Base-by-base conservation (phyloP, 148 eudicot species). In the Agrostemma githago region DNA sequence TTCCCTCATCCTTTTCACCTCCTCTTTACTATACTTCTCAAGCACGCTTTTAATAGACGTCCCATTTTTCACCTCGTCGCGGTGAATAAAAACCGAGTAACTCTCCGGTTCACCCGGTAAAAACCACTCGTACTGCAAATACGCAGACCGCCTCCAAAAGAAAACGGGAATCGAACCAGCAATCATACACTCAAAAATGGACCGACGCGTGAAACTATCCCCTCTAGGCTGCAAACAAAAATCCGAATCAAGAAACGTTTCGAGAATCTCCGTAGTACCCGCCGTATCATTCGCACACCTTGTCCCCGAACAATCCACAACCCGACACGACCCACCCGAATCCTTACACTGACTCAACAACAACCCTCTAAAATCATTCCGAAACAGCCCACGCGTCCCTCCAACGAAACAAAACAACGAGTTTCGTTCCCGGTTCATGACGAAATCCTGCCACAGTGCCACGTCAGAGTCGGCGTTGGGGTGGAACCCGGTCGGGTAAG, bases 81-180 rank as follows among this genome's bases (percentile, higher is more conserved):
- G 88, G 83, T 94, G 87, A 10, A 94, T 85, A 60, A 89, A 94
- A 61, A 91, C 98, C 83, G 98, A 94, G 83, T 94, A 94, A 64
- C 98, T 94, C 72, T 53, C 82, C 70, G 96, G 86, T 62, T 91
- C 92, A 4, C 81, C 82, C 43, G 98, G 97, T 56, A 94, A 75
- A 77, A 91, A 91, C 98, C 92, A 89, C 79, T 88, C 85, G 57
- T 94, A 94, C 77, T 94, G 98, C 39, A 58, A 58, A 48, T 94
- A 94, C 7, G 98, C 97, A 6, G 97, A 88, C 51, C 97, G 77
- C 5, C 83, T 83, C 98, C 98, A 94, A 83, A 94, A 94, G 41
- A 94, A 91, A 16, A 94, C 90, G 62, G 98, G 98, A 10, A 94
- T 87, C 43, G 97, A 89, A 71, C 98, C 98, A 20, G 97, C 98